These are phyloP conservation scores for Exutisphaerella laricina DNA, from an alignment of 2,329 filamentous ascomycete genomes.

Conservation along the genomic window DNA sequence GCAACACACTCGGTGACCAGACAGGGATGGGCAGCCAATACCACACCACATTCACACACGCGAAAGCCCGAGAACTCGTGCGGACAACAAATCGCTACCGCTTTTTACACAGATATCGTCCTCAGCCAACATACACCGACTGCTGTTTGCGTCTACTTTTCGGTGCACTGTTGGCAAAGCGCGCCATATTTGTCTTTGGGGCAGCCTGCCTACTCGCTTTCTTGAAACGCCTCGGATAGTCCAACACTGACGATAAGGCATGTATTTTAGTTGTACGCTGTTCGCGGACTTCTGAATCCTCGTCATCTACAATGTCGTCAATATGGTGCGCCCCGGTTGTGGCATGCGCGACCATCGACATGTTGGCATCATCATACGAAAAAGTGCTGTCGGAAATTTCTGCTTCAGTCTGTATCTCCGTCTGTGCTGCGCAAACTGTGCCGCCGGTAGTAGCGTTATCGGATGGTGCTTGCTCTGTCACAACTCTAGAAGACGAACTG, in stretches of 20 bases:
- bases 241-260: not conserved
- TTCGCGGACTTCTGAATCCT: not conserved
- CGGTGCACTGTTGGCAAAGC: too few species aligned
- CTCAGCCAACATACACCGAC: too few species aligned
- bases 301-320: conserved; percentile 9
- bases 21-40: too few species aligned
- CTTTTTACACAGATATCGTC: too few species aligned
- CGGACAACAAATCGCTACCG: too few species aligned
- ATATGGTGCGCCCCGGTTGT: conserved; percentile 5
- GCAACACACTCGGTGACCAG: too few species aligned
- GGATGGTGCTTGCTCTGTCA: conserved; percentile 5
- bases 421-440: not conserved
- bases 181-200: too few species aligned
- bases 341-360: conserved; percentile 16
- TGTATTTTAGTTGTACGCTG: conserved; percentile 4
- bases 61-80: too few species aligned
- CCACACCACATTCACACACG: too few species aligned
- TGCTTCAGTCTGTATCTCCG: not conserved
- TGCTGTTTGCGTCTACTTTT: too few species aligned
- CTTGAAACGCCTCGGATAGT: conserved; percentile 1
- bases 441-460: conserved; percentile 12
- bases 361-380: conserved; percentile 2
- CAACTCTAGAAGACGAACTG: conserved; percentile 1
- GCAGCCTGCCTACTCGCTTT: too few species aligned
- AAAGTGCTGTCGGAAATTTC: not conserved